A percentile compares a stretch with the other conserved stretches of the same genome.
phyloP scores from a whole-genome alignment of 176 grass and related monocot species.

The Triticum timopheevii region DNA sequence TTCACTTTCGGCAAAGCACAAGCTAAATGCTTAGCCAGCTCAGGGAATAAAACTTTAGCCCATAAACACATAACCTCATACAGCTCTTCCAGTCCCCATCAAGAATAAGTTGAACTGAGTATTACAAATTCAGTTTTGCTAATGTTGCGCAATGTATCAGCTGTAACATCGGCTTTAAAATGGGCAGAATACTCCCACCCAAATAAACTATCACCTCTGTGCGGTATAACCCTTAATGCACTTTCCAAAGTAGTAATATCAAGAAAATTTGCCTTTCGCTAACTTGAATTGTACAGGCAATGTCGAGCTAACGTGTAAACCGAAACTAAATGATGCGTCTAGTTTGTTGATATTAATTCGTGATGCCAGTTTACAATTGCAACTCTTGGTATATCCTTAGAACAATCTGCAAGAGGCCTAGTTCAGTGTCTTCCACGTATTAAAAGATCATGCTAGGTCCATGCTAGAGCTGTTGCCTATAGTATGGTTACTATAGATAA shows the following conservation, averaged over 20 bases:
- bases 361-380: background rate
- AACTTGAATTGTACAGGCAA: background rate
- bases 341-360: background rate
- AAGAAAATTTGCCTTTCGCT: background rate
- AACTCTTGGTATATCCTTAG: background rate
- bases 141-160: background rate
- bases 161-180: background rate
- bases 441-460: background rate
- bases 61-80: background rate
- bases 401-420: background rate
- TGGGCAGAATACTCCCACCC: background rate
- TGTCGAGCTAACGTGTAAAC: background rate
- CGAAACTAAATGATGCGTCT: background rate
- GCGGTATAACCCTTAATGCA: background rate
- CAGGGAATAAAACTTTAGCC: conserved; percentile 26
- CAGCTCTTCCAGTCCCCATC: background rate
- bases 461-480: background rate
- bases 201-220: background rate
- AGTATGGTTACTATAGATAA: background rate
- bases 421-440: background rate
- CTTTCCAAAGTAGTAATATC: background rate
- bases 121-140: background rate
- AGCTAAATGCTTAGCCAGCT: background rate
- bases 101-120: background rate
- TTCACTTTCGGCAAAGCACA: background rate